A percentile compares a stretch with the other conserved stretches of the same genome.
These are phyloP conservation scores for Cryptococcus jaspeensis DNA, from an alignment of 1,284 basidiomycete genomes.

Conservation along the genomic window DNA sequence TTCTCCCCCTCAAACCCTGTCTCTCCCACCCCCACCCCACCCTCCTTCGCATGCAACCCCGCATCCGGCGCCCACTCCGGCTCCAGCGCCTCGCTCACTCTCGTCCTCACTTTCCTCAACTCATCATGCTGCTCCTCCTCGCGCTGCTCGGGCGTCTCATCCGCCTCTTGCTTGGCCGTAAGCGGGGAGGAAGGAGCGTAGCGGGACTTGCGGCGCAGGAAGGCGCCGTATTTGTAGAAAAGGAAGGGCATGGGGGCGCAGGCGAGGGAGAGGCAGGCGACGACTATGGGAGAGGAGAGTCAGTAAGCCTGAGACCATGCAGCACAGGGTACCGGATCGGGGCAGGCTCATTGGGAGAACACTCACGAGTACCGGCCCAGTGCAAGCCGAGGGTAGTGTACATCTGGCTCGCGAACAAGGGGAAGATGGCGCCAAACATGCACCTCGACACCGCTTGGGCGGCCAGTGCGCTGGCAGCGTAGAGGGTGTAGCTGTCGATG, in stretches of 20 bases:
- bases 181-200: constrained; percentile 23
- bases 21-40: constrained; percentile 8
- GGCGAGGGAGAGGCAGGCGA: constrained; percentile 59
- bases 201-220: constrained; percentile 40
- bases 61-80: constrained; percentile 39
- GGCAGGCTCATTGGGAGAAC: not conserved
- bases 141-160: no score
- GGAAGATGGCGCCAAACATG: constrained; percentile 56
- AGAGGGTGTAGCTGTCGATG: constrained; percentile 61
- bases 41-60: no score
- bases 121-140: constrained; percentile 5
- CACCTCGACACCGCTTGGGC: constrained; percentile 68
- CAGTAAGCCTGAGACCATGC: constrained; percentile 48
- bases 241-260: constrained; percentile 61
- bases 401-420: constrained; percentile 45
- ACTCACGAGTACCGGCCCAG: constrained; percentile 40
- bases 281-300: constrained; percentile 60
- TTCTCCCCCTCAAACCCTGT: not conserved
- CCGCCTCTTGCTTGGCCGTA: constrained; percentile 2
- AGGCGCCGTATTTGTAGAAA: constrained; percentile 51
- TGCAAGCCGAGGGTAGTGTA: constrained; percentile 46
- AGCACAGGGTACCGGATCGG: not conserved
- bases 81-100: constrained; percentile 27
- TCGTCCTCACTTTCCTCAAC: constrained; percentile 14
- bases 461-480: constrained; percentile 66